Conservation (phyloP, 202 grass and related monocot species). For the Bolboschoenoplectus hybrid region DNA sequence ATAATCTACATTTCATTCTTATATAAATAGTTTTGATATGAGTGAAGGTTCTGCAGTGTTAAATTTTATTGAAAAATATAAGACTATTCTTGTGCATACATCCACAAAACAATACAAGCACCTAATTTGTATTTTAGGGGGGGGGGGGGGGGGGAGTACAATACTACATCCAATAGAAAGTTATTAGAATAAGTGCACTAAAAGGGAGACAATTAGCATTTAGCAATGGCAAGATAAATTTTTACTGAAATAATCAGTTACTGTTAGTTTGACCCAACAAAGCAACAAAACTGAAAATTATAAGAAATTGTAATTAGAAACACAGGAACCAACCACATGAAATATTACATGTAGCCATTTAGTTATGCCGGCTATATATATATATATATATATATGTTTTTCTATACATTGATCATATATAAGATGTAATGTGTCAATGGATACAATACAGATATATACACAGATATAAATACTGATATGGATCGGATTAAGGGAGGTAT, state of each 20-base stretch:
- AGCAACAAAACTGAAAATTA: background rate
- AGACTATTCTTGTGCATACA: background rate
- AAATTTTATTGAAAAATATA: background rate
- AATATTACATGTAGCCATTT: background rate
- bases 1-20: no score
- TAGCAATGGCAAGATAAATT: no score
- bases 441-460: no score
- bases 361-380: background rate
- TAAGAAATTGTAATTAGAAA: constrained; percentile 11
- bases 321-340: background rate
- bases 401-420: background rate
- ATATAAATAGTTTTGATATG: no score
- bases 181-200: background rate
- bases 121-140: background rate
- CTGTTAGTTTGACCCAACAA: background rate
- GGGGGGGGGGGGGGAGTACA: no score
- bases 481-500: no score
- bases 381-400: background rate
- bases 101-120: background rate
- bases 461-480: no score
- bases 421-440: no score
- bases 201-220: constrained; percentile 18
- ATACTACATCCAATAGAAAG: background rate
- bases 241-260: background rate
- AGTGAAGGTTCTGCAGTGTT: no score